Base-by-base conservation (phyloP, 148 eudicot genomes). In the Polygonum maritimum region DNA sequence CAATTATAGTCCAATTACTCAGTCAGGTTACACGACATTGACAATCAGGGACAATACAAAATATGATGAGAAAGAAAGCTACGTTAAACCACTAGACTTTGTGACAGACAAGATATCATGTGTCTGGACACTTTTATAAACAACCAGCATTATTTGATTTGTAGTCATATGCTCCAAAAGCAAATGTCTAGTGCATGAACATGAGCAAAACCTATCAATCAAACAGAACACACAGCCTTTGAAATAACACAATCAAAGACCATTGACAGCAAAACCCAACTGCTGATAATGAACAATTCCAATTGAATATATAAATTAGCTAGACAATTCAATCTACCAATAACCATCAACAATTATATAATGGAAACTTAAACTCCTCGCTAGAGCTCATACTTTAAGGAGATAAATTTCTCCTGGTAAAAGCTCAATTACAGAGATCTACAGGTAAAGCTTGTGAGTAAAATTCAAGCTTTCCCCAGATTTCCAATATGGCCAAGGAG, bases 381-480 rank as follows among this genome's bases (percentile, higher is more conserved):
- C 63, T 57, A 57, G 33, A 57, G 33, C 63, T 22, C 63, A 57
- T 57, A 9, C 21, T 57, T n/a, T 21, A 9, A 57, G 63, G 63
- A 22, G 31, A 7, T 8, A 21, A 21, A 57, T 22, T 57, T 57
- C 69, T 33, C 39, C 69, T 63, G 12, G 40, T 63, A 33, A 63
- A 31, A 63, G 18, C 69, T 33, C 69, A 63, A 31, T 14, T 39
- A 63, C 69, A 63, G 1, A 36, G 36, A 67, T 67, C 71, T 67
- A 67, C 71, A 67, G 71, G 71, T 36, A 67, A 67, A 67, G 71
- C 71, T 67, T 67, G 71, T 35, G 45, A 67, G 71, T 67, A 67
- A 67, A 67, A 67, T 67, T 67, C 71, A 67, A 67, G 71, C 71
- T 67, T 67, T 67, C 15, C 71, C 69, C 44, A 15, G 36, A 67